phyloP scores from a whole-genome alignment of 2,329 filamentous ascomycete species.

The Periglandula ipomoeae region DNA sequence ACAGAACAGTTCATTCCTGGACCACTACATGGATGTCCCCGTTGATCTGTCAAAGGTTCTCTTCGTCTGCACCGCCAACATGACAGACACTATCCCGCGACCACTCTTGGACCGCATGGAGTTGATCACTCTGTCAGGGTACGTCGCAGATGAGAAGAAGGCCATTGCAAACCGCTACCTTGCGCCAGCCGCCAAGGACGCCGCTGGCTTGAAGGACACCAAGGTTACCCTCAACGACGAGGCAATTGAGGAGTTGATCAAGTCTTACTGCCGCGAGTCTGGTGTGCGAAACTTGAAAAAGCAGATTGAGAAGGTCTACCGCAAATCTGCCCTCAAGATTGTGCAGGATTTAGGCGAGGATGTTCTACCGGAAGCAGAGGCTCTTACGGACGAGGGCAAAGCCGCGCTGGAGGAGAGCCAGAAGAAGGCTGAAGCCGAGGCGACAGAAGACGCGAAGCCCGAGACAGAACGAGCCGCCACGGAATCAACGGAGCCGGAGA shows the following conservation, averaged over 20 bases:
- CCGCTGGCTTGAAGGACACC: conserved; percentile 82
- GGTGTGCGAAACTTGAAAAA: conserved; percentile 98
- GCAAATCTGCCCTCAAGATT: conserved; percentile 94
- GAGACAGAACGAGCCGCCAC: conserved; percentile 17
- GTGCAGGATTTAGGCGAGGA: conserved; percentile 89
- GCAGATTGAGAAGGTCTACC: conserved; percentile 98
- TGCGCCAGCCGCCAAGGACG: conserved; percentile 85
- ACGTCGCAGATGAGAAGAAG: conserved; percentile 98
- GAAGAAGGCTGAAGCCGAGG: conserved; percentile 57
- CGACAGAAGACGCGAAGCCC: conserved; percentile 21
- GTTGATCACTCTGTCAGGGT: conserved; percentile 89
- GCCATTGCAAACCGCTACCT: conserved; percentile 93
- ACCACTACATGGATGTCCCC: conserved; percentile 97
- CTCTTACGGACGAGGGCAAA: conserved; percentile 79
- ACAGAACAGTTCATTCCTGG: conserved; percentile 93
- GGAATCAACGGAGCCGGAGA: conserved; percentile 27
- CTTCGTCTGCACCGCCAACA: conserved; percentile 97
- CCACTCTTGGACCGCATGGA: conserved; percentile 96
- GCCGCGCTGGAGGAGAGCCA: conserved; percentile 60
- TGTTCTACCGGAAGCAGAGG: conserved; percentile 68
- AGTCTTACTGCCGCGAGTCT: conserved; percentile 95
- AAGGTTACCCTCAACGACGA: conserved; percentile 80
- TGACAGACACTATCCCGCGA: conserved; percentile 94
- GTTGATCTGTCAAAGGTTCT: conserved; percentile 96
- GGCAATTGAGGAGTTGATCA: conserved; percentile 93